phyloP scores from a whole-genome alignment of 768 basidiomycete species.

The Rossbeevera mucosa region DNA sequence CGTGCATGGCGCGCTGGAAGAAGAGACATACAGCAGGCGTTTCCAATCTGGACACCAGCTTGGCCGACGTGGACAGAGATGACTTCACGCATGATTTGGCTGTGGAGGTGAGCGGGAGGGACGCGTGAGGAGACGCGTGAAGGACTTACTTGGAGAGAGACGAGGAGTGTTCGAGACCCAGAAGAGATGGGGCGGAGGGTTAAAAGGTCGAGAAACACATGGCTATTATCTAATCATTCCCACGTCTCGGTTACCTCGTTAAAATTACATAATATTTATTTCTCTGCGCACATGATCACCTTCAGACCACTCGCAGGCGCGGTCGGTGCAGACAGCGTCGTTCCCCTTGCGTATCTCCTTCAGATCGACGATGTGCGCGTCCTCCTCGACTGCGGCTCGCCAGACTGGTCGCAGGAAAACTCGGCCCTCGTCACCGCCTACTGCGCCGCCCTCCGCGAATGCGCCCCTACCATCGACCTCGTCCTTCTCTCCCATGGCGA shows the following conservation, averaged over 20 bases:
- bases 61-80: slow-evolving; percentile 99
- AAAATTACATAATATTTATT: slow-evolving; percentile 1
- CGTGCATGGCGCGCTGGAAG: slow-evolving; percentile 5
- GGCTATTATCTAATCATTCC: slow-evolving; percentile 31
- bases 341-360: slow-evolving; percentile 78
- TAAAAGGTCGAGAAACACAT: slow-evolving; percentile 38
- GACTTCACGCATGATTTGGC: slow-evolving; percentile 80
- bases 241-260: slow-evolving; percentile 20
- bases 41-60: slow-evolving; percentile 96
- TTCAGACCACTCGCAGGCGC: slow-evolving; percentile 89
- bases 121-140: slow-evolving; percentile 29
- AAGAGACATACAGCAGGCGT: slow-evolving; percentile 87
- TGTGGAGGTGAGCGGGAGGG: slow-evolving; percentile 5
- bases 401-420: slow-evolving; percentile 73
- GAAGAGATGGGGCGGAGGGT: slow-evolving; percentile 35
- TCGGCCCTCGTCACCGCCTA: slow-evolving; percentile 40
- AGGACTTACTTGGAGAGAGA: slow-evolving; percentile 26
- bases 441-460: slow-evolving; percentile 65
- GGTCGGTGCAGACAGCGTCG: slow-evolving; percentile 58
- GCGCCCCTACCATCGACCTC: slow-evolving; percentile 76
- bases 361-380: slow-evolving; percentile 93
- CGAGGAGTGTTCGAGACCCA: slow-evolving; percentile 27
- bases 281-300: slow-evolving; percentile 66
- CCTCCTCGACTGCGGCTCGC: slow-evolving; percentile 91
- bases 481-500: slow-evolving; percentile 95